Evolutionary conservation across 495 filamentous ascomycete species (phyloP), one percentile per base, ranked within the genome.

Genomic region (Aspergillus sclerotioniger): DNA sequence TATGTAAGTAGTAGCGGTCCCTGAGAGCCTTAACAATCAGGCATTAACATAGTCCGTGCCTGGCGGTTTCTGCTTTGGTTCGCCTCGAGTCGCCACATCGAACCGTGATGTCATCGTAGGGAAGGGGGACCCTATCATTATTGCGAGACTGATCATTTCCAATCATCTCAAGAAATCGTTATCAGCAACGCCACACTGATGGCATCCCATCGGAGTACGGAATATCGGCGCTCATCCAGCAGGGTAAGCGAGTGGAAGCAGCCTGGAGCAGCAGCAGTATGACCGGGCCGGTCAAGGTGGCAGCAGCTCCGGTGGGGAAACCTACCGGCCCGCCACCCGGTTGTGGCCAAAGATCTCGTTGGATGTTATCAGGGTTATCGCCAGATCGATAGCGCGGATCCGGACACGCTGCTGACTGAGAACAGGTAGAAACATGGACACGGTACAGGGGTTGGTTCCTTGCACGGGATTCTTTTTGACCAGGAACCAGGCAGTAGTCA

Each of bases 281-380:
- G 25, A 57, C 59, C 63, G 63, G 63, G 50, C 63, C 63, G 63
- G 63, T 65, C 49, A 55, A 12, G 16, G 16, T 45, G 60, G 57
- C 50, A 52, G 17, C 47, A 43, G 54, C 43, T 10, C 62, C 53
- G 59, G 63, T 65, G 59, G 63, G 54, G 25, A 25, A 25, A 47
- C 29, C 46, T 29, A 61, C 62, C 62, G 62, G 62, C 59, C 62
- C 62, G 62, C 61, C 52, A 31, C 51, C 62, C 62, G 58, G 62
- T 37, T 25, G 25, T 25, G 25, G 25, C 25, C 25, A 25, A 25
- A 25, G 25, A 25, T 50, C 41, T 16, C 15, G 51, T 32, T 49
- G 33, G 47, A 45, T 9, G 19, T 55, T 35, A 37, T 53, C 53
- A 32, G 29, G 32, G 48, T 28, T 50, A 50, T 51, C 19, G 54